Conservation (phyloP, 306 rosid genomes). For the Oxytropis ochrocephala region DNA sequence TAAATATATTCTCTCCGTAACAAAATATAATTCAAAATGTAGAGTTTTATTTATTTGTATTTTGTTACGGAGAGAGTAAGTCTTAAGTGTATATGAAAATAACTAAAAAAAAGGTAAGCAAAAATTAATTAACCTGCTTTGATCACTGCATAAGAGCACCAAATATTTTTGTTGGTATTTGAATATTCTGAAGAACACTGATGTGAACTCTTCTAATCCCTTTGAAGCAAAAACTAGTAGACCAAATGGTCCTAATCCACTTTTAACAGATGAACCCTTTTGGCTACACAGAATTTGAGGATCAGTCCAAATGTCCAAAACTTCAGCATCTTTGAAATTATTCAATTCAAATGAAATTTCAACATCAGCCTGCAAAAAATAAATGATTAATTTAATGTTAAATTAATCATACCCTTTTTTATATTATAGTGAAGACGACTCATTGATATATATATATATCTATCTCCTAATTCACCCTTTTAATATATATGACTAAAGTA, state of each 20-base stretch:
- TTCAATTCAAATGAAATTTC: conserved; percentile 49
- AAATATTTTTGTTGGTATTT: conserved; percentile 33
- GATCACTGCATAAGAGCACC: conserved; percentile 71
- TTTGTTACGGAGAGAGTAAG: too few species aligned
- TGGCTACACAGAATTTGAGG: conserved; percentile 56
- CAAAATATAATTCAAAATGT: too few species aligned
- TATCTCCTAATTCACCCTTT: not conserved
- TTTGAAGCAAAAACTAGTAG: conserved; percentile 53
- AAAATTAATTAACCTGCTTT: conserved; percentile 59
- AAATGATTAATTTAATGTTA: not conserved
- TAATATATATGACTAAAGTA: not conserved
- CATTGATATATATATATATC: not conserved
- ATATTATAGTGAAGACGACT: not conserved
- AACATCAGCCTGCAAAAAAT: conserved; percentile 67
- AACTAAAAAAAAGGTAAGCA: not conserved
- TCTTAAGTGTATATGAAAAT: not conserved
- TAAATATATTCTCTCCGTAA: not conserved
- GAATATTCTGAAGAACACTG: conserved; percentile 66
- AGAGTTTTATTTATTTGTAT: too few species aligned
- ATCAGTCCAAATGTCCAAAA: conserved; percentile 33
- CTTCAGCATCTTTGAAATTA: conserved; percentile 41
- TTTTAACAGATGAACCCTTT: conserved; percentile 42
- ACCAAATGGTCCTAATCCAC: conserved; percentile 76
- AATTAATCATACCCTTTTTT: not conserved
- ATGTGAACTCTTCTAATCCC: conserved; percentile 62